Percentiles rank a stretch among this genome's conserved stretches.
phyloP scores from a whole-genome alignment of 768 basidiomycete genomes.

The Lactarius sp. region DNA sequence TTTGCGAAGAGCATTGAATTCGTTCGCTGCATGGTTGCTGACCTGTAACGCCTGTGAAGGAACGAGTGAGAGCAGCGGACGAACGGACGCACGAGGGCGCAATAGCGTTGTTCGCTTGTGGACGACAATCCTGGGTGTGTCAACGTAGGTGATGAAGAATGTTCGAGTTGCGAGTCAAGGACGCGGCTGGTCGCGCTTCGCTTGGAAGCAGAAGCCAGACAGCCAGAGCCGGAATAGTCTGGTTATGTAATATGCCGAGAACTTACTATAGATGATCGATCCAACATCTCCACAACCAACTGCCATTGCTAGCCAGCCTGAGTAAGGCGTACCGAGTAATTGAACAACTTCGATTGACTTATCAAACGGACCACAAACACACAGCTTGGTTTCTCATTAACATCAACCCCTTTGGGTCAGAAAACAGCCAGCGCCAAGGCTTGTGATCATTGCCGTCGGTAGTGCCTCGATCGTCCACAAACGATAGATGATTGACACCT shows the following conservation, averaged over 20 bases:
- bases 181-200: not conserved
- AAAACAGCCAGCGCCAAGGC: no score
- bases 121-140: not conserved
- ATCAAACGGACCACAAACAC: no score
- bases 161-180: not conserved
- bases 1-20: conserved; percentile 76
- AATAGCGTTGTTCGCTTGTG: not conserved
- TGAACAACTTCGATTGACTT: no score
- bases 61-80: not conserved
- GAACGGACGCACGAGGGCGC: not conserved
- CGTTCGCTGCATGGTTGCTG: conserved; percentile 25
- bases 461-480: no score
- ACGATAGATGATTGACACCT: no score
- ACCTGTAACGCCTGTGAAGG: not conserved
- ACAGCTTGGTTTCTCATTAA: no score
- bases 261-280: no score
- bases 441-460: no score
- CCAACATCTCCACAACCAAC: no score
- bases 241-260: conserved; percentile 11
- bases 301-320: no score
- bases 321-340: no score
- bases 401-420: no score
- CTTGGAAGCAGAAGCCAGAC: not conserved
- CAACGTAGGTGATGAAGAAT: not conserved
- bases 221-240: not conserved